Conservation (phyloP, 78 protist genomes). For the Chrysochromulina parva region DNA sequence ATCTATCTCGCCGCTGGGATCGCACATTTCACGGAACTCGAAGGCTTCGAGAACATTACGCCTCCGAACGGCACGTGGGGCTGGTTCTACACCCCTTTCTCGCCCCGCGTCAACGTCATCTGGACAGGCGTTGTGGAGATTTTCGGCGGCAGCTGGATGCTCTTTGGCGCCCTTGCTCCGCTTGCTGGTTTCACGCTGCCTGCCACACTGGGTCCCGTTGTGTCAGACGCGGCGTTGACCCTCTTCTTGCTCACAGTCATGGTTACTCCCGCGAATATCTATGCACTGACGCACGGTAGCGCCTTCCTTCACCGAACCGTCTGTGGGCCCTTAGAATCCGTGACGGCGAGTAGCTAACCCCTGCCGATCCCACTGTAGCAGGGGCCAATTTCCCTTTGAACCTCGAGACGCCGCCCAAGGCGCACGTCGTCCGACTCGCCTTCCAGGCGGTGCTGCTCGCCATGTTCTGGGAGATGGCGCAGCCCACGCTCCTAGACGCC, state of each 20-base stretch:
- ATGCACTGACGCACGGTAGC: background rate
- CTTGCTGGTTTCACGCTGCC: background rate
- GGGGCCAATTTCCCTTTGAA: background rate
- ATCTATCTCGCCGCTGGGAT: background rate
- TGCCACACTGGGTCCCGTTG: background rate
- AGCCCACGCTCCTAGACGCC: background rate
- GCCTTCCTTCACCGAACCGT: too few species aligned
- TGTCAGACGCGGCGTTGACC: background rate
- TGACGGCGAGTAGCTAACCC: too few species aligned
- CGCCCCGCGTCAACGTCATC: background rate
- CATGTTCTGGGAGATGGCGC: background rate
- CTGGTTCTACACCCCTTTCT: background rate
- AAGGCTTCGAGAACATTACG: background rate
- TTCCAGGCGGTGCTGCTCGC: background rate
- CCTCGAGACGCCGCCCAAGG: background rate
- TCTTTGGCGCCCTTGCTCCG: background rate
- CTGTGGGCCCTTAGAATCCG: too few species aligned
- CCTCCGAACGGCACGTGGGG: constrained; percentile 25
- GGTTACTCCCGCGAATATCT: constrained; percentile 9
- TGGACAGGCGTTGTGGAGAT: constrained; percentile 22
- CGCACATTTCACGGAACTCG: background rate
- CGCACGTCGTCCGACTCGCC: background rate
- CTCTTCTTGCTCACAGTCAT: background rate
- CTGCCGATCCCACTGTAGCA: too few species aligned
- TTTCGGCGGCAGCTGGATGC: background rate